Evolutionary conservation across 805 yeast species (phyloP).

Genomic region (Torulaspora franciscae): DNA sequence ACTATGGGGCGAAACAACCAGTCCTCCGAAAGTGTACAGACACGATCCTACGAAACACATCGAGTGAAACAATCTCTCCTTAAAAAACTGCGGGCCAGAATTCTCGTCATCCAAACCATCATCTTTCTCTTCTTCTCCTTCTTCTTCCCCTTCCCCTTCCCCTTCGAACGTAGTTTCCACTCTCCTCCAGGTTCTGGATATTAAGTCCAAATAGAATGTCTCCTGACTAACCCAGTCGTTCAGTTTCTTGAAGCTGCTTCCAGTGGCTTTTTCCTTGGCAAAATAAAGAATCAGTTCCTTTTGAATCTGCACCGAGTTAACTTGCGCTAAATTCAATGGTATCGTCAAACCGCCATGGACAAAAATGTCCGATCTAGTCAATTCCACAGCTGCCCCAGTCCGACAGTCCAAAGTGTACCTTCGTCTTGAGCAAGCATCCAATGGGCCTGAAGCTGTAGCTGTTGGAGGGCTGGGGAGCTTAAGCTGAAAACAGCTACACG

Average conservation of each 20-base stretch:
- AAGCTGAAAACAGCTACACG: slow-evolving; percentile 54
- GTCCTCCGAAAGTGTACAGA: slow-evolving; percentile 63
- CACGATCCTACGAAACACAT: slow-evolving; percentile 46
- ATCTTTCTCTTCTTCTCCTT: not conserved
- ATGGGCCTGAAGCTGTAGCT: slow-evolving; percentile 10
- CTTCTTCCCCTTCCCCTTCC: not conserved
- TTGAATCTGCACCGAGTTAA: slow-evolving; percentile 40
- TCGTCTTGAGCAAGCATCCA: slow-evolving; percentile 41
- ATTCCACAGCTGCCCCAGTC: slow-evolving; percentile 61
- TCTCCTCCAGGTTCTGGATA: slow-evolving; percentile 55
- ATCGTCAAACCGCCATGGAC: slow-evolving; percentile 66
- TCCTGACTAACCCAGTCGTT: slow-evolving; percentile 55
- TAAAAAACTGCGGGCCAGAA: slow-evolving; percentile 2
- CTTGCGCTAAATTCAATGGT: slow-evolving; percentile 45
- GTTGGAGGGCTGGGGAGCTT: slow-evolving; percentile 45
- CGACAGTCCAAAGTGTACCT: slow-evolving; percentile 53
- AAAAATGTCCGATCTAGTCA: slow-evolving; percentile 55
- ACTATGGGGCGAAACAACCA: slow-evolving; percentile 39
- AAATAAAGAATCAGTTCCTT: slow-evolving; percentile 37
- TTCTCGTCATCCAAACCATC: not conserved
- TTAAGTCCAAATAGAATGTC: slow-evolving; percentile 53
- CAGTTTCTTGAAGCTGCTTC: slow-evolving; percentile 24
- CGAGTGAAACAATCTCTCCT: slow-evolving; percentile 54
- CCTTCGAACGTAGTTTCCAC: slow-evolving; percentile 23
- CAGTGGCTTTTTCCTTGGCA: slow-evolving; percentile 23